These are phyloP conservation scores for Kodamaea laetipori DNA, from an alignment of 805 yeast genomes.

Conservation along the genomic window DNA sequence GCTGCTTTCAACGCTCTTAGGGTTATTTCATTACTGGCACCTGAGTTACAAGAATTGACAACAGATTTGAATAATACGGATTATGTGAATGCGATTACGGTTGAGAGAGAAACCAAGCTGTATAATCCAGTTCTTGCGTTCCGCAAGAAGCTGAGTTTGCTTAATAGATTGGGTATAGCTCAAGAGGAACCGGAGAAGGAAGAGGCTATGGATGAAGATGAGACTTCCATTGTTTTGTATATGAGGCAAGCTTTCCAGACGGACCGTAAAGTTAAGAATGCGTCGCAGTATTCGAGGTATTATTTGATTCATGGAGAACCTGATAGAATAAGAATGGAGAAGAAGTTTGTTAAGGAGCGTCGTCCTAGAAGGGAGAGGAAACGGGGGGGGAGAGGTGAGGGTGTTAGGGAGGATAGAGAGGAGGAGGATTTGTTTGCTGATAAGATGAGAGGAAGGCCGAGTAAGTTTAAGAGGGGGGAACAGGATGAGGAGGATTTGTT, in stretches of 20 bases:
- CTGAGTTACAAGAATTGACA: not conserved
- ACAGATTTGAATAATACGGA: constrained; percentile 13
- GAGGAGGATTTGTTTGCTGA: constrained; percentile 29
- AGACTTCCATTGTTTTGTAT: constrained; percentile 36
- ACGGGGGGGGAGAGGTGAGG: constrained; percentile 5
- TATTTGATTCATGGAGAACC: constrained; percentile 76
- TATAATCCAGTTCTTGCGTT: constrained; percentile 40
- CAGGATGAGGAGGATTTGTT: constrained; percentile 27
- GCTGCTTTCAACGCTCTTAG: constrained; percentile 41
- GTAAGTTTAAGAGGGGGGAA: constrained; percentile 7
- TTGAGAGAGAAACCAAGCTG: constrained; percentile 44
- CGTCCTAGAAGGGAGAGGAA: constrained; percentile 13
- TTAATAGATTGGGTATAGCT: constrained; percentile 28
- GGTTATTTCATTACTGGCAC: constrained; percentile 19
- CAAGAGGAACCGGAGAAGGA: constrained; percentile 15
- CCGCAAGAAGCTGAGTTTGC: constrained; percentile 32
- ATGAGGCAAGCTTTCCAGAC: constrained; percentile 53
- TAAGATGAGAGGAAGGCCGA: constrained; percentile 15
- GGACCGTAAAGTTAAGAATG: constrained; percentile 60
- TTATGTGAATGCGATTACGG: constrained; percentile 28
- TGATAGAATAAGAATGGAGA: constrained; percentile 36
- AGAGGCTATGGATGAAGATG: constrained; percentile 42
- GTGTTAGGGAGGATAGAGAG: constrained; percentile 14
- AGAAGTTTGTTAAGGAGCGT: constrained; percentile 12
- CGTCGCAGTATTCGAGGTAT: constrained; percentile 60